A percentile compares a stretch with the other conserved stretches of the same genome.
phyloP scores from a whole-genome alignment of 441 rosid species.

The Populus hybrid region DNA sequence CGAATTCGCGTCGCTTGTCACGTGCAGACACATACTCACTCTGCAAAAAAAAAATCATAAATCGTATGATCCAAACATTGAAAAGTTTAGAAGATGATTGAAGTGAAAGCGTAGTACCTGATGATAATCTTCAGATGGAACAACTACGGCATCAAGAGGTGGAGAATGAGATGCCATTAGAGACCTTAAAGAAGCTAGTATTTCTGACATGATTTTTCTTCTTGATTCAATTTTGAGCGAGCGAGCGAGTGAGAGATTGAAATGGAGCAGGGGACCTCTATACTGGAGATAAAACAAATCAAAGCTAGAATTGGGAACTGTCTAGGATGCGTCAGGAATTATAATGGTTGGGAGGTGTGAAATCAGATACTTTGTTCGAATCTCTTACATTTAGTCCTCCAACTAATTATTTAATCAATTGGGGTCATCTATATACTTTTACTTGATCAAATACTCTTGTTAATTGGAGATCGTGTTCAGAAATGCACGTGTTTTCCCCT shows the following conservation, averaged over 20 bases:
- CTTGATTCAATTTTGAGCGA: neutral
- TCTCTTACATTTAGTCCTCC: neutral
- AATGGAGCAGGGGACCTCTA: neutral
- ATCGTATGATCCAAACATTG: neutral
- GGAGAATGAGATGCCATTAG: constrained; percentile 92
- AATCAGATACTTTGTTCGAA: neutral
- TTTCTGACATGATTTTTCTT: constrained; percentile 49
- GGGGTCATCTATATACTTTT: neutral
- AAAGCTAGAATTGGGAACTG: neutral
- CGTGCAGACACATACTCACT: constrained; percentile 88
- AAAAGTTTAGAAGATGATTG: neutral
- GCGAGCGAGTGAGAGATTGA: neutral
- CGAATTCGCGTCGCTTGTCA: constrained; percentile 84
- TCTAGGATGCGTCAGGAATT: neutral
- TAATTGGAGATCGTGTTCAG: neutral
- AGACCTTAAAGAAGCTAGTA: constrained; percentile 65
- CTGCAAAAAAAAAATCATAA: constrained; percentile 28
- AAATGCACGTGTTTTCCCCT: neutral
- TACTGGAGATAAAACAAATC: neutral
- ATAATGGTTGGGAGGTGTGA: neutral
- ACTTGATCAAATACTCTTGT: too few relatives aligned
- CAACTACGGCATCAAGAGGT: constrained; percentile 78
- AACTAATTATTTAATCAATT: neutral
- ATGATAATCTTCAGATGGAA: constrained; percentile 92
- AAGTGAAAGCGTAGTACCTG: constrained; percentile 44